Evolutionary conservation across 805 yeast genomes (phyloP).

Genomic region (Ogataea kodamae): DNA sequence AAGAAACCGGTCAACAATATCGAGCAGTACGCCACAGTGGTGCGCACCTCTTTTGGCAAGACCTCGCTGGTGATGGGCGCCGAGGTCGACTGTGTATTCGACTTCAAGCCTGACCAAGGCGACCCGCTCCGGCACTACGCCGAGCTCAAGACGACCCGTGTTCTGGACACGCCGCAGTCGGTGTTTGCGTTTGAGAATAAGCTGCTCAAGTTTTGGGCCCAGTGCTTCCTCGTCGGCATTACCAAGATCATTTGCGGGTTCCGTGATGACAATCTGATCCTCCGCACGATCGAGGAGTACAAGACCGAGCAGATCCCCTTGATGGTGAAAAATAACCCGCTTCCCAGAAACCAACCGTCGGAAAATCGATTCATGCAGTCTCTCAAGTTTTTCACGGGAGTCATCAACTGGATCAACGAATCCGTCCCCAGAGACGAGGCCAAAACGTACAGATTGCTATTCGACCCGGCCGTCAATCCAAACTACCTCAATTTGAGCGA

Average conservation of each 20-base stretch:
- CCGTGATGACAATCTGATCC: conserved; percentile 65
- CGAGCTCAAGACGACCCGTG: conserved; percentile 73
- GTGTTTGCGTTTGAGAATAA: conserved; percentile 70
- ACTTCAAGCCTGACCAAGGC: conserved; percentile 54
- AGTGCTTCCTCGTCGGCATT: conserved; percentile 83
- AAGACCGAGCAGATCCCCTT: conserved; percentile 77
- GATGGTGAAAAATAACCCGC: conserved; percentile 50
- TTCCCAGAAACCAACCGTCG: conserved; percentile 18
- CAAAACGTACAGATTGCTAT: conserved; percentile 52
- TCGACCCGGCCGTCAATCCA: conserved; percentile 47
- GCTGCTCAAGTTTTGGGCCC: conserved; percentile 85
- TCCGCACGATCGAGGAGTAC: conserved; percentile 70
- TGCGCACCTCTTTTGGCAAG: conserved; percentile 78
- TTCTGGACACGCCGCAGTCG: conserved; percentile 52
- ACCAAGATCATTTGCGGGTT: conserved; percentile 82
- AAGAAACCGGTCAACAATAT: conserved; percentile 61
- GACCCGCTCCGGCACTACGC: conserved; percentile 70
- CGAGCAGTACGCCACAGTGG: conserved; percentile 78
- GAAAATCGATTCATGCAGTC: conserved; percentile 74
- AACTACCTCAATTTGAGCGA: conserved; percentile 48
- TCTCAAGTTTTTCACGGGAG: conserved; percentile 82
- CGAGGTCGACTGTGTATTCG: conserved; percentile 90
- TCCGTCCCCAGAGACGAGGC: conserved; percentile 50
- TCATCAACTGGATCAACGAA: conserved; percentile 70
- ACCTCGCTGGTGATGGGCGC: conserved; percentile 72